A percentile compares a stretch with the other conserved stretches of the same genome.
phyloP scores from a whole-genome alignment of 2,329 filamentous ascomycete species.

The Colletotrichum navitas region DNA sequence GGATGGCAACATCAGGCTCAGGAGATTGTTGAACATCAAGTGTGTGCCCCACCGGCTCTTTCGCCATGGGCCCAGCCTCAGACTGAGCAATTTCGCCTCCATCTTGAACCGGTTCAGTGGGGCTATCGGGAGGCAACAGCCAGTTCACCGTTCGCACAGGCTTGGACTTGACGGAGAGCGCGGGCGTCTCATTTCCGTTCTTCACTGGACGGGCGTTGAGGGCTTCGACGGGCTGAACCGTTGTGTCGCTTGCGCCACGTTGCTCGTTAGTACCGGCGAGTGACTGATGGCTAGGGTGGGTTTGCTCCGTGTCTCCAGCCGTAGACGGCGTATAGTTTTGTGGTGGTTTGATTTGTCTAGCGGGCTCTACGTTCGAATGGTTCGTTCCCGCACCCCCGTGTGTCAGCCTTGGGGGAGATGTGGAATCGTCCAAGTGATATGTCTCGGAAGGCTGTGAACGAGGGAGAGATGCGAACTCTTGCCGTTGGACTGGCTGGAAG shows the following conservation, averaged over 20 bases:
- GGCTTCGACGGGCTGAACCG: constrained; percentile 44
- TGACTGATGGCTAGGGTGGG: constrained; percentile 51
- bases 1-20: not conserved
- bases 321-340: constrained; percentile 38
- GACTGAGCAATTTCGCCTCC: not conserved
- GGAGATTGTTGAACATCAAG: not conserved
- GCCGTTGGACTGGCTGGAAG: not conserved
- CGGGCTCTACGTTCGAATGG: not conserved
- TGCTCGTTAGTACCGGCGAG: constrained; percentile 36
- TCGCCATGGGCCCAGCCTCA: not conserved
- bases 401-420: constrained; percentile 27
- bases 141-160: constrained; percentile 30
- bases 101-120: constrained; percentile 5
- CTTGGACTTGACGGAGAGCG: constrained; percentile 13
- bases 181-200: not conserved
- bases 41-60: not conserved
- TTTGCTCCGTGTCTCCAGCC: constrained; percentile 31
- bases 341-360: not conserved
- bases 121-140: constrained; percentile 28
- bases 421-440: not conserved
- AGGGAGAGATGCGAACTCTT: not conserved
- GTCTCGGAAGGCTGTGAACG: not conserved
- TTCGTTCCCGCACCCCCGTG: not conserved
- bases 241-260: constrained; percentile 46
- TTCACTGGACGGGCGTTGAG: not conserved